These are phyloP conservation scores for Alternaria atra DNA, from an alignment of 2,329 filamentous ascomycete species.

Conservation along the genomic window DNA sequence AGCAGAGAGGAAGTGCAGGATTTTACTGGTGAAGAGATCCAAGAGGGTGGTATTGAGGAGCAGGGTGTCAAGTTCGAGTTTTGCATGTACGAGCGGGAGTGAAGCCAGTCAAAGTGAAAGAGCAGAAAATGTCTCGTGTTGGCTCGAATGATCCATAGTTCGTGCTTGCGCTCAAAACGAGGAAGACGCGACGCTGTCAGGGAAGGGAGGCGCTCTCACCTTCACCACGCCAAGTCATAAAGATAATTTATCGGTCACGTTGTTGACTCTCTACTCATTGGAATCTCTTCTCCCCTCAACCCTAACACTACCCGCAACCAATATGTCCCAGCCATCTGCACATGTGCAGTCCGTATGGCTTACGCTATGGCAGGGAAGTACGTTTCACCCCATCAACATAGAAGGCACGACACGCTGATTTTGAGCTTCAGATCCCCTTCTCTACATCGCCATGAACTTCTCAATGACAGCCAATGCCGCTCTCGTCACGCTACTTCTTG, in stretches of 20 bases:
- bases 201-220: background rate
- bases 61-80: constrained; percentile 73
- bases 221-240: background rate
- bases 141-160: background rate
- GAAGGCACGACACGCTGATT: background rate
- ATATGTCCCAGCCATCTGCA: background rate
- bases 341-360: constrained; percentile 6
- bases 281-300: background rate
- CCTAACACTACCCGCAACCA: background rate
- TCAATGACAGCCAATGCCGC: constrained; percentile 2
- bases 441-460: background rate
- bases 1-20: constrained; percentile 63
- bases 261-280: background rate
- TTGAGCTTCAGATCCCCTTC: background rate
- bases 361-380: constrained; percentile 11
- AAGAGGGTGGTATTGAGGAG: constrained; percentile 68
- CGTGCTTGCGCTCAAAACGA: background rate
- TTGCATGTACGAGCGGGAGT: constrained; percentile 69
- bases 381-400: background rate
- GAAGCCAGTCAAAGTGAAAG: background rate
- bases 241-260: background rate
- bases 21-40: constrained; percentile 73
- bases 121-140: background rate
- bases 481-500: constrained; percentile 4
- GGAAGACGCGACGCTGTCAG: background rate